Base-by-base conservation (phyloP, 352 stramenopile genomes). In the Phytophthora ohioensis region DNA sequence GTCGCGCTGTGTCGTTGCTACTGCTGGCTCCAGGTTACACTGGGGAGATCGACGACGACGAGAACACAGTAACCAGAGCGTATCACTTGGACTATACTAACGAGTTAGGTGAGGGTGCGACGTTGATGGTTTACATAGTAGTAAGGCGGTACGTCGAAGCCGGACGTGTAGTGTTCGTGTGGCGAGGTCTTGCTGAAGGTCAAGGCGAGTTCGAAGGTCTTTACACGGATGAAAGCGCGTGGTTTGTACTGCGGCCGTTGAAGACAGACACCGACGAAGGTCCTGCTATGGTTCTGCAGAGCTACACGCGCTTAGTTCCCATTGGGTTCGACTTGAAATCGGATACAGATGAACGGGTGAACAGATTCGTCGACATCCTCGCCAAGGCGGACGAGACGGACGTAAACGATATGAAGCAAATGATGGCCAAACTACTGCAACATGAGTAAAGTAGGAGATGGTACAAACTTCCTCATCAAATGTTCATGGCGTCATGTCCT, bases 201-300 rank as follows among this genome's bases (percentile, higher is more conserved):
- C 68, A 71, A 35, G 47, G 73, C 9, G 41, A 47, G 31, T 62
- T 66, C 12, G 73, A 68, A 51, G 67, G 63, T 0, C 64, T 85
- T 64, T 72, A 75, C 52, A 81, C 73, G 51, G 75, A 88, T 32
- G 78, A 88, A 42, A 82, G 71, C 0, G 77, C 69, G 13, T 88
- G 80, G 77, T 76, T 73, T 21, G 42, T 73, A 15, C 13, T 67
- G 0, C 57, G 48, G 8, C 48, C 56, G 4, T 45, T 42, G 36
- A 35, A n/a, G 27, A 3, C 5, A 6, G 8, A 27, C 6, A 6
- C 12, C 4, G 9, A 48, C 6, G 17, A 57, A 27, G 46, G 34
- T n/a, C 27, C 27, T 13, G 13, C 34, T 21, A 57, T 47, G 57
- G 27, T 57, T 7, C 15, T 64, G 43, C 38, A 64, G 32, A 30